These are phyloP conservation scores for Thelonectria olida DNA, from an alignment of 2,329 filamentous ascomycete genomes.

Conservation along the genomic window DNA sequence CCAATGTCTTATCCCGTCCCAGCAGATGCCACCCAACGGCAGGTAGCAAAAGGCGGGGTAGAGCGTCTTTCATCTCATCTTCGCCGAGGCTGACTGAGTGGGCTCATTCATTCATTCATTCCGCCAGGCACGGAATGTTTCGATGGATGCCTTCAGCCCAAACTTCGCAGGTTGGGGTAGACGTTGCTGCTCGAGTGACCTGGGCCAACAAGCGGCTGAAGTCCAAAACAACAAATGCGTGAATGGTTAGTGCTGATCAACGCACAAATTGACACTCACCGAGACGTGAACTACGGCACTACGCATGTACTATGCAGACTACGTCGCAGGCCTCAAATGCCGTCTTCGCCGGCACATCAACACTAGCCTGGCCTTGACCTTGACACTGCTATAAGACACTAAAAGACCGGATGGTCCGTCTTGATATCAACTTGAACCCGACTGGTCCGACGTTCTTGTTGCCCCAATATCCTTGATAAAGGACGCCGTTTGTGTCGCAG, in stretches of 20 bases:
- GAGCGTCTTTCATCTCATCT: no score
- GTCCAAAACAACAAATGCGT: not conserved
- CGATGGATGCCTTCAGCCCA: no score
- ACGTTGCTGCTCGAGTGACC: not conserved
- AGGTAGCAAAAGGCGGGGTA: no score
- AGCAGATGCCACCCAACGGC: no score
- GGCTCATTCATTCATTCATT: no score
- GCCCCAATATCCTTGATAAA: not conserved
- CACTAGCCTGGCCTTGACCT: not conserved
- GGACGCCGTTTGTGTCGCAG: not conserved
- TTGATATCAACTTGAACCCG: conserved; percentile 5
- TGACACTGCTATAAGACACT: not conserved
- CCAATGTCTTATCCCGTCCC: no score
- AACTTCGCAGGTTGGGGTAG: not conserved
- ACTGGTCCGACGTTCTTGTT: not conserved
- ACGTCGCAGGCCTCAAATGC: not conserved
- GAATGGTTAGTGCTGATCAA: not conserved
- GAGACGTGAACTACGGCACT: no score
- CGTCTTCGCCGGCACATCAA: not conserved
- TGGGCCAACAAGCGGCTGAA: not conserved
- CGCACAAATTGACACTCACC: not conserved
- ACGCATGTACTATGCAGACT: not conserved
- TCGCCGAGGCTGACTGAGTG: no score
- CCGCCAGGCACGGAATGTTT: not conserved
- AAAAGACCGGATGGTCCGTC: not conserved